Base-by-base conservation (phyloP, 2,329 filamentous ascomycete genomes). In the Cladosporium sp. region DNA sequence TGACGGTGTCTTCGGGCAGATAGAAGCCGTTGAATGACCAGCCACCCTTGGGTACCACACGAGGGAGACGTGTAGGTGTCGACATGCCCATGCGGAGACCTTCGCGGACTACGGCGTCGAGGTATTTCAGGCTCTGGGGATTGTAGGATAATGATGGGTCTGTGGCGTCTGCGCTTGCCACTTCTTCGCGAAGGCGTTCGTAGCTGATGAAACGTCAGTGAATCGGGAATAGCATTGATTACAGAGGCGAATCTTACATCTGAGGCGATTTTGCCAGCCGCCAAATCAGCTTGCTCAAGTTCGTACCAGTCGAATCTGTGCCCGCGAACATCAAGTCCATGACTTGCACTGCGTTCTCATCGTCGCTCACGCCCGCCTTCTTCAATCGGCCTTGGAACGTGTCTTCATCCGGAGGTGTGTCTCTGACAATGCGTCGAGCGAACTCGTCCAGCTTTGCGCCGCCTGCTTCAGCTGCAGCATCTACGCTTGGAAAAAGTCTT, bases 311-410 rank as follows among this genome's bases (percentile, higher is more conserved):
- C 0, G 74, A 74, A 60, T 81, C 78, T 0, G 77, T 78, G 1
- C 77, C 78, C 1, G 78, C 78, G 61, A 80, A 81, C 22, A 77
- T 72, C 3, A 81, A 61, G 58, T 80, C 79, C 58, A 80, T 78
- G 56, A 75, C 73, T 57, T 81, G 77, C 1, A 75, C 72, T 40
- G 69, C 71, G 6, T 74, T 69, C 59, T 81, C 77, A 4, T 66
- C 59, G 9, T 61, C 59, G 3, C 69, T 68, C 28, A 80, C 63
- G 0, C 74, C 73, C 7, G 70, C 65, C 40, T 70, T 69, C 16
- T 78, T 61, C 34, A 81, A 63, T 4, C 77, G 70, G 3, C 70
- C 72, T 34, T 77, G 76, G 55, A 78, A 81, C 4, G 70, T 78
- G 4, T 64, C 65, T 40, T 71, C 69, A 7, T 67, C 66, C 3